These are phyloP conservation scores for Cercophora samala DNA, from an alignment of 495 filamentous ascomycete species.

Conservation along the genomic window DNA sequence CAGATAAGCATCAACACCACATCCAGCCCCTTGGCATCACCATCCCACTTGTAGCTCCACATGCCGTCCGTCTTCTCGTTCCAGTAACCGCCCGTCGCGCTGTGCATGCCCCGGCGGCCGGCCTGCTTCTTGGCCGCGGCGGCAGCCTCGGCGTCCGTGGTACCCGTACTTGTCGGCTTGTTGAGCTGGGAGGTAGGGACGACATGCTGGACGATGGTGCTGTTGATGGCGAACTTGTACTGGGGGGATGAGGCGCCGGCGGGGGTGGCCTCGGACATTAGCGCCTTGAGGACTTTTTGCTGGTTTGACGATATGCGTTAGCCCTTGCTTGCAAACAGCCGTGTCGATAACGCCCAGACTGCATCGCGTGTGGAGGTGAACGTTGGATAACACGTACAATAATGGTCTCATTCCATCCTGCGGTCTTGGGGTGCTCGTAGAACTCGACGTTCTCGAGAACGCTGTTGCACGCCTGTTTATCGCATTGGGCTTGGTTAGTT, in stretches of 20 bases:
- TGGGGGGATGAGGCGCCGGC: constrained; percentile 44
- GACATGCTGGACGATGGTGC: constrained; percentile 94
- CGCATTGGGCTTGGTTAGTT: neutral
- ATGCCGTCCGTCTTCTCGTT: constrained; percentile 95
- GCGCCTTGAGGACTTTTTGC: constrained; percentile 80
- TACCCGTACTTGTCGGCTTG: constrained; percentile 33
- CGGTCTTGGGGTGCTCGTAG: constrained; percentile 80
- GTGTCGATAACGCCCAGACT: neutral
- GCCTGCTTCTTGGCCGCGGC: constrained; percentile 57
- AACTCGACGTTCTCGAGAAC: constrained; percentile 64
- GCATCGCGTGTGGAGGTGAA: neutral
- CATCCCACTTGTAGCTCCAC: constrained; percentile 96
- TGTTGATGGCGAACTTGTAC: constrained; percentile 93
- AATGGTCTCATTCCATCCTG: constrained; percentile 83
- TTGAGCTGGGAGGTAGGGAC: constrained; percentile 53
- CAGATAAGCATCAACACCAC: constrained; percentile 89
- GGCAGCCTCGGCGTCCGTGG: constrained; percentile 22
- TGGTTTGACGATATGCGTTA: constrained; percentile 32
- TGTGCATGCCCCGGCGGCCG: constrained; percentile 92
- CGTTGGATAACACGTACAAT: constrained; percentile 61
- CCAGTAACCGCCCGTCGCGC: constrained; percentile 92
- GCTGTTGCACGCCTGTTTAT: constrained; percentile 70
- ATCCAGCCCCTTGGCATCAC: constrained; percentile 80
- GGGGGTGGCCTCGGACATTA: constrained; percentile 78
- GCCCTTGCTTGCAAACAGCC: neutral